Conservation (phyloP, 1,284 basidiomycete species). For the Apiotrichum porosum region DNA sequence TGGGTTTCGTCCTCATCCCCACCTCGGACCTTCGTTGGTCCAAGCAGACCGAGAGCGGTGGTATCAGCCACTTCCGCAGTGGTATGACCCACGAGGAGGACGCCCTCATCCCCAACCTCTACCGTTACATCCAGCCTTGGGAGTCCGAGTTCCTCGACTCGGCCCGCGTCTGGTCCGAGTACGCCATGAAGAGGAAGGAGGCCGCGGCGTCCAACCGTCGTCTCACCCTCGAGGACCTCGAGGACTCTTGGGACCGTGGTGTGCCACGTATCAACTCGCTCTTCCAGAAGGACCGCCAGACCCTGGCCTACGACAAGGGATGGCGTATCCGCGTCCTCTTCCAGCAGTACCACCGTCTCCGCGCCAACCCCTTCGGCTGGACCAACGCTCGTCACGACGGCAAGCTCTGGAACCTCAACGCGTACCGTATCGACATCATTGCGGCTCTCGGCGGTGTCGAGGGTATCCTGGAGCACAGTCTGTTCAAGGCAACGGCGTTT, state of each 20-base stretch:
- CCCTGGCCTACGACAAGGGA: conserved; percentile 94
- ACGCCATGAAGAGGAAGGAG: conserved; percentile 99
- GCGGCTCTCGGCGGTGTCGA: conserved; percentile 84
- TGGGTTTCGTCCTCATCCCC: conserved; percentile 98
- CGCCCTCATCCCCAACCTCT: conserved; percentile 92
- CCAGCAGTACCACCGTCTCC: conserved; percentile 86
- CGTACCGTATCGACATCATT: conserved; percentile 97
- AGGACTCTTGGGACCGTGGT: conserved; percentile 95
- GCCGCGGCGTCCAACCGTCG: conserved; percentile 96
- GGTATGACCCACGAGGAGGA: conserved; percentile 95
- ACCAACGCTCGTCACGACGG: conserved; percentile 97
- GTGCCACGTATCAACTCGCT: conserved; percentile 60
- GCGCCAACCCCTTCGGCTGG: conserved; percentile 95
- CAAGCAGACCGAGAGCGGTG: conserved; percentile 94
- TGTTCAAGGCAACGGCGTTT: conserved; percentile 92
- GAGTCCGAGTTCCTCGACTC: conserved; percentile 98
- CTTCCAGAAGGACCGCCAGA: conserved; percentile 89
- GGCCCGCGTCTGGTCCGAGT: conserved; percentile 98
- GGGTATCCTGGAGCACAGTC: conserved; percentile 94
- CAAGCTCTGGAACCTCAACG: conserved; percentile 96
- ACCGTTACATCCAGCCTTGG: conserved; percentile 98
- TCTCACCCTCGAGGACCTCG: conserved; percentile 91
- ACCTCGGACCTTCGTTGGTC: conserved; percentile 96
- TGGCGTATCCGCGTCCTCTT: conserved; percentile 93
- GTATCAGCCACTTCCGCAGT: conserved; percentile 91